phyloP scores from a whole-genome alignment of 2,329 filamentous ascomycete species.

The Botryotinia globosa region DNA sequence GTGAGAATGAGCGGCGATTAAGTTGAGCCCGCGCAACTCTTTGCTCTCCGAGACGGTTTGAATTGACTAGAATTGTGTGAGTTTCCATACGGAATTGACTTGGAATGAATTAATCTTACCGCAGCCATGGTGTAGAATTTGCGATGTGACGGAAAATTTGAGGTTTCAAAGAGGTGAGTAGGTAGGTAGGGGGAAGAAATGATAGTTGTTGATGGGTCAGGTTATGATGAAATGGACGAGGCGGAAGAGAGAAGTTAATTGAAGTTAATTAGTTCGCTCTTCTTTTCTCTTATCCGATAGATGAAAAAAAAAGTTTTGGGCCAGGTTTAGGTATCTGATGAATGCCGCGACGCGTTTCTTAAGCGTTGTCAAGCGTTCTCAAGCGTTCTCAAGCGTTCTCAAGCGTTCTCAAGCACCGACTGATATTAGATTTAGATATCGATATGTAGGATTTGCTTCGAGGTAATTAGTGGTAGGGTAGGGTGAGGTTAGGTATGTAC shows the following conservation, averaged over 20 bases:
- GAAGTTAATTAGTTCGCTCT: neutral
- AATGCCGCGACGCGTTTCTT: neutral
- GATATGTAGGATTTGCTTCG: neutral
- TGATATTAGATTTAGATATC: neutral
- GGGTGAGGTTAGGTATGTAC: no score
- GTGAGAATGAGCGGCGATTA: constrained; percentile 97
- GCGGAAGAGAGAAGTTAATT: neutral
- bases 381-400: neutral
- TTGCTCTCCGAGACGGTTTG: constrained; percentile 90
- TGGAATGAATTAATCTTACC: constrained; percentile 5
- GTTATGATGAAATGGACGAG: neutral
- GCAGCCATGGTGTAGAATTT: constrained; percentile 13
- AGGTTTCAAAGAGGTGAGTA: neutral
- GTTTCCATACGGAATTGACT: neutral
- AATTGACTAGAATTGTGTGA: constrained; percentile 49
- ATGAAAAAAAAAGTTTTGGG: constrained; percentile 1
- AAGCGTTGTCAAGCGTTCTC: neutral
- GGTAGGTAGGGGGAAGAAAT: neutral
- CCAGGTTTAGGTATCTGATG: neutral
- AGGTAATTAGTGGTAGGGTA: neutral
- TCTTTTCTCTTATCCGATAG: neutral
- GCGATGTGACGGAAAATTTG: neutral
- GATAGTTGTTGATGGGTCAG: neutral
- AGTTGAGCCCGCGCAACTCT: constrained; percentile 92
- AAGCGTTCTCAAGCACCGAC: neutral